phyloP scores from a whole-genome alignment of 495 filamentous ascomycete genomes.

The Aspergillus bertholletiae region DNA sequence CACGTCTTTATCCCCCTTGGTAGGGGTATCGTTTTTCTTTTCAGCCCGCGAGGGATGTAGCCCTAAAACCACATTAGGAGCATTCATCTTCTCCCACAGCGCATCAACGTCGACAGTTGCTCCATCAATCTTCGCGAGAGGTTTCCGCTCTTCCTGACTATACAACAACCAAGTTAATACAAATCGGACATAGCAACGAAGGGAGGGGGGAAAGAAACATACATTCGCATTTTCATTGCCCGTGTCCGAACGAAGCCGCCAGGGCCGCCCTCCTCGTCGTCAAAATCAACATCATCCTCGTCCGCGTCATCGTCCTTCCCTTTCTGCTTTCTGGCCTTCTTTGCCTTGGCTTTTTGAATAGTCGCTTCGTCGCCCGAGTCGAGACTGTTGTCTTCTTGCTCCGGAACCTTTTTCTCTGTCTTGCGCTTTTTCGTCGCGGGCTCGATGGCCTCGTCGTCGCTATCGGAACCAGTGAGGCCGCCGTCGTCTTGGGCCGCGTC shows the following conservation, averaged over 20 bases:
- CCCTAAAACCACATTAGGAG: conserved; percentile 25
- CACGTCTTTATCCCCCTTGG: conserved; percentile 13
- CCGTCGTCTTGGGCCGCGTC: conserved; percentile 48
- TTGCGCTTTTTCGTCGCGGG: conserved; percentile 43
- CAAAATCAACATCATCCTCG: conserved; percentile 50
- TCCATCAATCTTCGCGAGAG: conserved; percentile 58
- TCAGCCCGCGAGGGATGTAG: conserved; percentile 13
- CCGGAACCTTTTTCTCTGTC: conserved; percentile 18
- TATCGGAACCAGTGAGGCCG: conserved; percentile 18
- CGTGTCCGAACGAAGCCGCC: conserved; percentile 84
- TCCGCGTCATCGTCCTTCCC: conserved; percentile 49
- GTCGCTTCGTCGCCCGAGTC: conserved; percentile 79
- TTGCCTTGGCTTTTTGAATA: conserved; percentile 57
- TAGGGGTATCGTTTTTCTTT: conserved; percentile 14
- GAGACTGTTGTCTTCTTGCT: conserved; percentile 34
- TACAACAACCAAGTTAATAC: conserved; percentile 10
- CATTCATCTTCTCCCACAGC: conserved; percentile 79
- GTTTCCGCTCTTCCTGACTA: conserved; percentile 63
- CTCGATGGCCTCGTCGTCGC: conserved; percentile 28
- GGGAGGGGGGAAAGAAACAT: conserved; percentile 14
- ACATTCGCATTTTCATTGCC: conserved; percentile 60
- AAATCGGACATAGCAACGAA: neutral
- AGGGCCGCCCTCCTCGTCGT: conserved; percentile 61
- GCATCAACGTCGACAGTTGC: conserved; percentile 87
- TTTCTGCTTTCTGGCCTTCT: conserved; percentile 51